phyloP scores from a whole-genome alignment of 192 early-diverging fungal species.

The Backusella tuberculispora region DNA sequence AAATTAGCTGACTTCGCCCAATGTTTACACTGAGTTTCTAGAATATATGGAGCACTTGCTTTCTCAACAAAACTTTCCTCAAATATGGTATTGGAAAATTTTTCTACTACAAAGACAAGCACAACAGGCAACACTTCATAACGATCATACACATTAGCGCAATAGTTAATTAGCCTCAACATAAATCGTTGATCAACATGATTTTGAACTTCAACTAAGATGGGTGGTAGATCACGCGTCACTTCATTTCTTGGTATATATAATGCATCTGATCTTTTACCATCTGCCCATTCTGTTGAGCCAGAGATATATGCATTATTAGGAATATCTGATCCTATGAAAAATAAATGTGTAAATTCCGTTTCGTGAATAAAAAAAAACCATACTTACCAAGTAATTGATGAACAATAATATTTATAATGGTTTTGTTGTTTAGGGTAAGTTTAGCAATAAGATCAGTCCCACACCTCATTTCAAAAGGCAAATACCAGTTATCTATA shows the following conservation, averaged over 20 bases:
- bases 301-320: background rate
- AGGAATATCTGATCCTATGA: background rate
- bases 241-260: conserved; percentile 2
- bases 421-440: background rate
- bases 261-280: background rate
- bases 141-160: background rate
- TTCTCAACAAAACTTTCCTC: background rate
- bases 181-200: background rate
- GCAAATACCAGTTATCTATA: background rate
- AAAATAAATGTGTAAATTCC: background rate
- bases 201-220: background rate
- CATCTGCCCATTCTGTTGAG: conserved; percentile 12
- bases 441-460: background rate
- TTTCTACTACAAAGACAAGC: conserved; percentile 3
- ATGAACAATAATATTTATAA: background rate
- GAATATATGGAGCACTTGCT: background rate
- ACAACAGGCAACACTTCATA: conserved; percentile 6
- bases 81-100: background rate
- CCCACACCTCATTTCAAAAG: background rate
- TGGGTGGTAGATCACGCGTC: background rate
- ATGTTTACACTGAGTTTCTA: background rate
- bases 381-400: background rate
- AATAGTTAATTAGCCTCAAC: conserved; percentile 1
- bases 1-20: background rate
- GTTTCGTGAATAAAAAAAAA: background rate